Conservation (phyloP, 371 early-diverging fungal species). For the Rhizomucor pusillus region DNA sequence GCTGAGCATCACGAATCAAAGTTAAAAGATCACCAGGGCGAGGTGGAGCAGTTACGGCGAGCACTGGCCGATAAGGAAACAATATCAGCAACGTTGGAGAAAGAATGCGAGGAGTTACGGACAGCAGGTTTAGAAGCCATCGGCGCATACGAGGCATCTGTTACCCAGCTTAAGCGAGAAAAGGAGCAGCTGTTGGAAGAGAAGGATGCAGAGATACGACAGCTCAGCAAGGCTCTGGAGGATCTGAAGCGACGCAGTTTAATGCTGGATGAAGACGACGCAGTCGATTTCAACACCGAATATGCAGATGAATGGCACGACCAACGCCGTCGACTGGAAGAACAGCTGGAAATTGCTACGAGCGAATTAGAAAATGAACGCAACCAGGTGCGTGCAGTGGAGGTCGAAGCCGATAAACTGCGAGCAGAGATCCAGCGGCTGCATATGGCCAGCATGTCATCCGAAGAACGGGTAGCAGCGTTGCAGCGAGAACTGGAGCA, state of each 20-base stretch:
- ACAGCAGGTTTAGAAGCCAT: slow-evolving; percentile 31
- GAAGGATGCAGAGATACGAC: slow-evolving; percentile 10
- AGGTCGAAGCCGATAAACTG: slow-evolving; percentile 17
- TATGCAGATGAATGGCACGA: slow-evolving; percentile 19
- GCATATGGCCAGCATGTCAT: slow-evolving; percentile 9
- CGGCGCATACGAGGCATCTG: slow-evolving; percentile 28
- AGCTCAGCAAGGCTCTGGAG: slow-evolving; percentile 15
- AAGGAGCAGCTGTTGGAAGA: slow-evolving; percentile 5
- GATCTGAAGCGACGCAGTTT: slow-evolving; percentile 25
- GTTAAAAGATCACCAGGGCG: slow-evolving; percentile 5
- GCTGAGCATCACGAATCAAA: slow-evolving; percentile 9
- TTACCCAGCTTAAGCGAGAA: slow-evolving; percentile 17
- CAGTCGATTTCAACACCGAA: slow-evolving; percentile 12
- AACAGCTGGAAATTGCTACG: slow-evolving; percentile 37
- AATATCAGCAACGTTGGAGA: slow-evolving; percentile 27
- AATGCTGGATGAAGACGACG: slow-evolving; percentile 16
- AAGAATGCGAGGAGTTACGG: slow-evolving; percentile 40
- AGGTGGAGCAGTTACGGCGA: slow-evolving; percentile 15
- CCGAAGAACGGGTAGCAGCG: slow-evolving; percentile 19
- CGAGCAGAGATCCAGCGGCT: slow-evolving; percentile 19
- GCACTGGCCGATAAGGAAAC: slow-evolving; percentile 23
- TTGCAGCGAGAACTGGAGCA: slow-evolving; percentile 32
- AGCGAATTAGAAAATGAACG: slow-evolving; percentile 31
- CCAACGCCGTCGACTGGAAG: slow-evolving; percentile 38
- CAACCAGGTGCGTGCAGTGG: slow-evolving; percentile 11